Percentiles rank a stretch among this genome's conserved stretches.
These are phyloP conservation scores for Parastagonospora nodorum DNA, from an alignment of 2,329 filamentous ascomycete genomes.

Conservation along the genomic window DNA sequence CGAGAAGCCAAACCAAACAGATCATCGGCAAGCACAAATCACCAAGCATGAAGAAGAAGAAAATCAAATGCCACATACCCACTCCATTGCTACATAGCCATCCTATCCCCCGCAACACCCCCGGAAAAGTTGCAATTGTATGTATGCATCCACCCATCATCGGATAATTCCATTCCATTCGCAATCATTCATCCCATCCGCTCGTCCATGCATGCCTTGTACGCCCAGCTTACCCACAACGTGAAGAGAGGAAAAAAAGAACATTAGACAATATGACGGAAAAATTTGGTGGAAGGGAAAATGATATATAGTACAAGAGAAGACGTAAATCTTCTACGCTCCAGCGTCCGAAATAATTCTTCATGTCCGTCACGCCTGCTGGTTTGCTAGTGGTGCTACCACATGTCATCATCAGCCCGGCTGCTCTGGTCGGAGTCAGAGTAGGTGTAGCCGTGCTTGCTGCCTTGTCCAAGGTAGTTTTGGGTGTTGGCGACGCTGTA, in stretches of 20 bases:
- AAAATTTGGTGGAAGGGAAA: not conserved
- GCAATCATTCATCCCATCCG: not conserved
- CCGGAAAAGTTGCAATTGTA: too few species aligned
- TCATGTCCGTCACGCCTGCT: not conserved
- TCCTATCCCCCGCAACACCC: too few species aligned
- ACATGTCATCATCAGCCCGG: constrained; percentile 46
- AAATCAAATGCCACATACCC: too few species aligned
- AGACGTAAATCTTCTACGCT: not conserved
- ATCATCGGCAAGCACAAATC: too few species aligned
- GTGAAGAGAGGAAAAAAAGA: not conserved
- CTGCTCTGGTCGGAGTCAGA: constrained; percentile 37
- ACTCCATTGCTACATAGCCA: too few species aligned
- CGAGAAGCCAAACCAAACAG: too few species aligned
- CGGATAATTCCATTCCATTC: not conserved
- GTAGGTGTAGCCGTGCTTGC: constrained; percentile 32
- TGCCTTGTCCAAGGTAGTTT: constrained; percentile 41
- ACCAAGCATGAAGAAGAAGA: too few species aligned
- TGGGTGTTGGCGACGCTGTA: constrained; percentile 47
- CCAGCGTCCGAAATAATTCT: not conserved
- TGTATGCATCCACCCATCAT: not conserved
- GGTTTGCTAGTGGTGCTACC: constrained; percentile 24
- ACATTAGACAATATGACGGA: constrained; percentile 2
- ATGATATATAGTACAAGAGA: constrained; percentile 4
- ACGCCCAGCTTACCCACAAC: not conserved
- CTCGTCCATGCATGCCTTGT: constrained; percentile 1